Evolutionary conservation across 2,329 filamentous ascomycete species (phyloP).

Genomic region (Scedosporium aurantiacum): DNA sequence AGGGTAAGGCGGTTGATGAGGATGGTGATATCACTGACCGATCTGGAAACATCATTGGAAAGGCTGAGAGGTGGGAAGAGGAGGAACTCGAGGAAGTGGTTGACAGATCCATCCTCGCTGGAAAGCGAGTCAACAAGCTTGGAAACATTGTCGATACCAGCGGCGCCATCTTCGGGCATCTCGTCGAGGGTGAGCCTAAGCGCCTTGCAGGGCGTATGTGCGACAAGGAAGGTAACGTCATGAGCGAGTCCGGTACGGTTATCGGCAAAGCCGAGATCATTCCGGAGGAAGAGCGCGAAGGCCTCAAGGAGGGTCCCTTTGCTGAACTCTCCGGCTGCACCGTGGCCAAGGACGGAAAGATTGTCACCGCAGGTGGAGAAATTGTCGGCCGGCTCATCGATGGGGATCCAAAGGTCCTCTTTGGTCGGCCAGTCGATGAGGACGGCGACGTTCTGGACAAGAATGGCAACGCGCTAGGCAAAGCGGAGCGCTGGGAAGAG

Average conservation of each 20-base stretch:
- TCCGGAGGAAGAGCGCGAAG: slow-evolving; percentile 53
- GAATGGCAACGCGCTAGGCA: slow-evolving; percentile 51
- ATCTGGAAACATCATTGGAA: slow-evolving; percentile 55
- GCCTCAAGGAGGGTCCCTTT: slow-evolving; percentile 56
- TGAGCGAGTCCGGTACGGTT: slow-evolving; percentile 61
- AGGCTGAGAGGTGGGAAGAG: slow-evolving; percentile 57
- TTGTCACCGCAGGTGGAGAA: slow-evolving; percentile 55
- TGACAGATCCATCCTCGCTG: slow-evolving; percentile 52
- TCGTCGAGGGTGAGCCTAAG: slow-evolving; percentile 55
- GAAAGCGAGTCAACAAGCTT: slow-evolving; percentile 61
- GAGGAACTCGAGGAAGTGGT: slow-evolving; percentile 40
- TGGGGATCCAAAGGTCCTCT: slow-evolving; percentile 61
- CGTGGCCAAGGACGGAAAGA: slow-evolving; percentile 57
- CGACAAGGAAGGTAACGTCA: slow-evolving; percentile 60
- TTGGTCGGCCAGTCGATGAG: slow-evolving; percentile 65
- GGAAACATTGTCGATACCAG: slow-evolving; percentile 48
- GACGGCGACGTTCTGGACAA: slow-evolving; percentile 75
- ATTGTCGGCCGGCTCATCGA: slow-evolving; percentile 61
- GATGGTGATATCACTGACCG: slow-evolving; percentile 60
- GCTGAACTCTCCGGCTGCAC: slow-evolving; percentile 53
- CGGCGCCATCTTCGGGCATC: slow-evolving; percentile 49
- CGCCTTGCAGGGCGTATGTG: slow-evolving; percentile 57
- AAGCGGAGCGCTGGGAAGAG: slow-evolving; percentile 50
- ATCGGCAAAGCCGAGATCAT: slow-evolving; percentile 59
- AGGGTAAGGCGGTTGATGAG: slow-evolving; percentile 54